phyloP scores from a whole-genome alignment of 345 rosid species.

The Schrenkiella parvula region DNA sequence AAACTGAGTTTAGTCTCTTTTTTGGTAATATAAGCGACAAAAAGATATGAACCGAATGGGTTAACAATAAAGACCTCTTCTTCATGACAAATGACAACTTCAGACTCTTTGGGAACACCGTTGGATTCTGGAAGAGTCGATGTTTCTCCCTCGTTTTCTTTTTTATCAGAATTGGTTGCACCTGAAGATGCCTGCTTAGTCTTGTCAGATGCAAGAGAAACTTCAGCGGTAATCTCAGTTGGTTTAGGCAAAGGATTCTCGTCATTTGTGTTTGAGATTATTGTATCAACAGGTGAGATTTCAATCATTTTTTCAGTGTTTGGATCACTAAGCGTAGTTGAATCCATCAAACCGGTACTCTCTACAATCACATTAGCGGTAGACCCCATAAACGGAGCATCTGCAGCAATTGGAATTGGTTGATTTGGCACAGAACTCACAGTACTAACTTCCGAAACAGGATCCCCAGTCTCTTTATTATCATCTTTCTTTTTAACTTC shows the following conservation, averaged over 20 bases:
- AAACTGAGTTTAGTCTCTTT: background rate
- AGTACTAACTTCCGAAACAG: conserved; percentile 26
- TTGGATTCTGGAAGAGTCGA: conserved; percentile 33
- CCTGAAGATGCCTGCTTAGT: conserved; percentile 21
- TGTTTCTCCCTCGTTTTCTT: conserved; percentile 32
- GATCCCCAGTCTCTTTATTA: conserved; percentile 22
- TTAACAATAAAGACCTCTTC: conserved; percentile 34
- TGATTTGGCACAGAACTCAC: conserved; percentile 29
- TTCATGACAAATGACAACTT: conserved; percentile 39
- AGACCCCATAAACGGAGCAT: conserved; percentile 30
- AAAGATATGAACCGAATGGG: background rate
- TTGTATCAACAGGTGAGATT: conserved; percentile 35
- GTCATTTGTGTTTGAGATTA: conserved; percentile 28
- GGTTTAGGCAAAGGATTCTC: conserved; percentile 29
- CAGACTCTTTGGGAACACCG: conserved; percentile 33
- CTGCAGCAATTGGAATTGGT: conserved; percentile 30
- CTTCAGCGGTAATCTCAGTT: conserved; percentile 9
- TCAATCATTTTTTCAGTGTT: conserved; percentile 30
- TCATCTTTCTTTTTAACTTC: conserved; percentile 34
- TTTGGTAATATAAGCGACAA: background rate
- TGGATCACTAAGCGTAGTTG: conserved; percentile 20
- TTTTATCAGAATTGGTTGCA: conserved; percentile 10
- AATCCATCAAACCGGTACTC: conserved; percentile 29
- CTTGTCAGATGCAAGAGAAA: conserved; percentile 26
- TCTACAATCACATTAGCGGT: conserved; percentile 34